Conservation (phyloP, 2,329 filamentous ascomycete genomes). For the Raffaelea albimanens region DNA sequence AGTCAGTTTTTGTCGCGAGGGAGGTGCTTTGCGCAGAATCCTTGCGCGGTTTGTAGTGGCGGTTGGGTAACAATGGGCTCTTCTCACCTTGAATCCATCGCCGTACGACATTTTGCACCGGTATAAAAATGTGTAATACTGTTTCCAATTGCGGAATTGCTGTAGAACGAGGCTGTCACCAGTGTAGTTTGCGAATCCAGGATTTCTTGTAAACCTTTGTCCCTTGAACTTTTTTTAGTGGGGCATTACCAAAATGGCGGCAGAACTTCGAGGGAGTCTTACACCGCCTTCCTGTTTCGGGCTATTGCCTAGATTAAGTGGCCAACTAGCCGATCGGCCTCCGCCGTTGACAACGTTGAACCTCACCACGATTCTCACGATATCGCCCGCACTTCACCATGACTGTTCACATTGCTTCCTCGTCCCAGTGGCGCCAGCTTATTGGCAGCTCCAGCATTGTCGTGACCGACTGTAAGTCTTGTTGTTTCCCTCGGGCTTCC, state of each 20-base stretch:
- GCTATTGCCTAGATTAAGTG: background rate
- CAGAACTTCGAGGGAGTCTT: constrained; percentile 11
- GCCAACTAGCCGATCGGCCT: background rate
- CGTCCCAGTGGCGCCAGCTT: constrained; percentile 61
- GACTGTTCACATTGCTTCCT: constrained; percentile 52
- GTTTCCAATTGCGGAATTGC: no score
- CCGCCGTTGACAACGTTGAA: no score
- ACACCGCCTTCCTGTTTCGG: constrained; percentile 16
- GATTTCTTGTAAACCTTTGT: background rate
- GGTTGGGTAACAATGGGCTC: no score
- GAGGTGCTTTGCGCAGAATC: no score
- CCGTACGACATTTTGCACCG: constrained; percentile 14
- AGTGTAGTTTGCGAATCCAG: no score
- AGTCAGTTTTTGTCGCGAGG: background rate
- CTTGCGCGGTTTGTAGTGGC: no score
- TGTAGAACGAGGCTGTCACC: no score
- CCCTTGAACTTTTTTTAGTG: constrained; percentile 1
- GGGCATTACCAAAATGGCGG: constrained; percentile 1
- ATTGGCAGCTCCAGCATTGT: constrained; percentile 69
- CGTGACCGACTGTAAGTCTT: constrained; percentile 67
- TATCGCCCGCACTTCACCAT: constrained; percentile 20
- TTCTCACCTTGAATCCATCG: constrained; percentile 14
- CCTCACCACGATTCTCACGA: no score
- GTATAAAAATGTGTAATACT: no score
- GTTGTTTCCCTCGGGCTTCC: constrained; percentile 1